Conservation (phyloP, 345 rosid species). For the Citrus australasica region DNA sequence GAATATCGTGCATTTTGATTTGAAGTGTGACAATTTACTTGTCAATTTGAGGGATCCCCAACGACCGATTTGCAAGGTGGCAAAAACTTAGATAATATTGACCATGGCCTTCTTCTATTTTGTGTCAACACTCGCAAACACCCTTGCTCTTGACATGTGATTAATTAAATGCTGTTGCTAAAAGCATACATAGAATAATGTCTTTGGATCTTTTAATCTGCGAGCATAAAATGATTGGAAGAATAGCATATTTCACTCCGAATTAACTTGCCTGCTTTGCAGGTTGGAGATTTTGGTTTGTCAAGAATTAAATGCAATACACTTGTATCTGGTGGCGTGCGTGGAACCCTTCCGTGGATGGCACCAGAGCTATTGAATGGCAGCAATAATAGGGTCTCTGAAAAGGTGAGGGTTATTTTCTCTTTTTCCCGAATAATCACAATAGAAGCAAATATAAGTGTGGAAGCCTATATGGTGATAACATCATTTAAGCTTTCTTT, state of each 20-base stretch:
- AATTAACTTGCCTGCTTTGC: conserved; percentile 7
- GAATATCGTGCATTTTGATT: conserved; percentile 86
- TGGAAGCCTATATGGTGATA: not conserved
- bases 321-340: conserved; percentile 83
- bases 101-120: not conserved
- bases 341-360: conserved; percentile 99
- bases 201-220: not conserved
- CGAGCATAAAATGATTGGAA: not conserved
- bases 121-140: not conserved
- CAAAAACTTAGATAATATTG: not conserved
- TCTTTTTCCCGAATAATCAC: not conserved
- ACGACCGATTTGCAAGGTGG: conserved; percentile 89
- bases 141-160: not conserved
- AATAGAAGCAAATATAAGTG: not conserved
- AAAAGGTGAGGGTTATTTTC: conserved; percentile 47
- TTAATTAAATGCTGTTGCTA: not conserved
- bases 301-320: conserved; percentile 91
- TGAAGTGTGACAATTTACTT: conserved; percentile 91
- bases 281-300: conserved; percentile 96
- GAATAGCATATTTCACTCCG: not conserved
- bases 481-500: not conserved
- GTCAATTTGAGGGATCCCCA: conserved; percentile 89
- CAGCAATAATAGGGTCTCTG: conserved; percentile 74
- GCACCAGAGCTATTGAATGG: conserved; percentile 89
- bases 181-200: not conserved